These are phyloP conservation scores for Begonia fuchsioides DNA, from an alignment of 306 rosid species.

Conservation along the genomic window DNA sequence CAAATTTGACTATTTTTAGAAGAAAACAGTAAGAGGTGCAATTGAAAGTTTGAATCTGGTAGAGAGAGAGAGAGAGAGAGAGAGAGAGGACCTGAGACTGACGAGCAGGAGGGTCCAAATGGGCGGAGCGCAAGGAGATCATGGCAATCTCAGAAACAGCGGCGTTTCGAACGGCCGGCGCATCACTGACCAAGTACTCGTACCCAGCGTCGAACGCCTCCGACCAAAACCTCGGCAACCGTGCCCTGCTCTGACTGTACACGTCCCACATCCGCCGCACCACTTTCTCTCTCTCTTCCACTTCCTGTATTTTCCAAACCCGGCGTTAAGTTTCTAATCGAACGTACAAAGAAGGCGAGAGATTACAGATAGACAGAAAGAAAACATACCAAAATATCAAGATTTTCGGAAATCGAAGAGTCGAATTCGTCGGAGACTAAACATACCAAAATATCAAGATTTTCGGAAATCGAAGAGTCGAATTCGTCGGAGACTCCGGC, in stretches of 20 bases:
- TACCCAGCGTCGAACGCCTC: slow-evolving; percentile 82
- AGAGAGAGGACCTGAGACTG: slow-evolving; percentile 16
- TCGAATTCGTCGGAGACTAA: slow-evolving; percentile 7
- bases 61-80: too few species aligned
- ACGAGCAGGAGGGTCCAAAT: slow-evolving; percentile 23
- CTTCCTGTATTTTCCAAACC: slow-evolving; percentile 31
- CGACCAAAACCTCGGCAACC: slow-evolving; percentile 63
- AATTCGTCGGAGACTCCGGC: slow-evolving; percentile 20
- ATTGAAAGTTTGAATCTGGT: too few species aligned
- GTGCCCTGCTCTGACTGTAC: slow-evolving; percentile 28
- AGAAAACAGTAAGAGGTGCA: too few species aligned
- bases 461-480: slow-evolving; percentile 22
- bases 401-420: slow-evolving; percentile 28
- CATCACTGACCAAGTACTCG: slow-evolving; percentile 51
- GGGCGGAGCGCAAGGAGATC: slow-evolving; percentile 42
- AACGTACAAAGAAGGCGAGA: too few species aligned
- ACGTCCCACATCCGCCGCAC: slow-evolving; percentile 79
- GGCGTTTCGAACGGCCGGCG: slow-evolving; percentile 27
- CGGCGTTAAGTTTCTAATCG: too few species aligned
- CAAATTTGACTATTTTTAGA: too few species aligned
- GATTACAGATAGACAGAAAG: too few species aligned
- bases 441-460: slow-evolving; percentile 57
- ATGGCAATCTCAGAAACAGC: slow-evolving; percentile 75
- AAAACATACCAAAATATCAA: slow-evolving; percentile 48
- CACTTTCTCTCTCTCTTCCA: slow-evolving; percentile 68